These are phyloP conservation scores for Heliosperma pusillum DNA, from an alignment of 148 eudicot genomes.

Conservation along the genomic window DNA sequence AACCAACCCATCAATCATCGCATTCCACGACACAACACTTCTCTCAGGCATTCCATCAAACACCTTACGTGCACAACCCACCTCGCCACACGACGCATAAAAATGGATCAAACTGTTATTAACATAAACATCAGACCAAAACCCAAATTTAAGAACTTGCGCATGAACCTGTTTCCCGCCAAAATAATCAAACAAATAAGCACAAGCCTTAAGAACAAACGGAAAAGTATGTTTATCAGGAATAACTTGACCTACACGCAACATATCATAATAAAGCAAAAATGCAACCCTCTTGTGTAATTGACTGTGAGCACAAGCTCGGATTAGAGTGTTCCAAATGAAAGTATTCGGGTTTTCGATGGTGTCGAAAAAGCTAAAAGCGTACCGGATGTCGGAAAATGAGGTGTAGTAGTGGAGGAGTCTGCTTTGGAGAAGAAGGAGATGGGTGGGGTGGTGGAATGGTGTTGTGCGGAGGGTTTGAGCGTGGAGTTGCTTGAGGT, in stretches of 20 bases:
- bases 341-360: constrained; percentile 52
- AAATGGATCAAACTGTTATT: constrained; percentile 63
- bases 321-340: constrained; percentile 59
- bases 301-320: constrained; percentile 46
- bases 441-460: constrained; percentile 26
- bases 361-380: constrained; percentile 38
- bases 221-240: constrained; percentile 80
- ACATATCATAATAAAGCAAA: constrained; percentile 34
- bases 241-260: constrained; percentile 24
- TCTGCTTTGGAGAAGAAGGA: constrained; percentile 37
- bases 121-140: constrained; percentile 48
- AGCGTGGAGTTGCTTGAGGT: constrained; percentile 72
- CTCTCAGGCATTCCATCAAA: constrained; percentile 70
- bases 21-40: constrained; percentile 70
- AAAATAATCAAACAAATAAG: constrained; percentile 41
- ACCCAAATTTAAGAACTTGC: constrained; percentile 55
- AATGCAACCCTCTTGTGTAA: constrained; percentile 40
- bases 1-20: constrained; percentile 59
- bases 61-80: constrained; percentile 50
- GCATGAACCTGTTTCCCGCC: constrained; percentile 55
- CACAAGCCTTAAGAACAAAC: constrained; percentile 68
- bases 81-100: constrained; percentile 53
- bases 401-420: constrained; percentile 48
- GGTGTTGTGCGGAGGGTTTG: constrained; percentile 48
- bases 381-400: constrained; percentile 37